A percentile compares a stretch with the other conserved stretches of the same genome.
Conservation (phyloP, 2,329 filamentous ascomycete genomes). For the Graphilbum fragrans region DNA sequence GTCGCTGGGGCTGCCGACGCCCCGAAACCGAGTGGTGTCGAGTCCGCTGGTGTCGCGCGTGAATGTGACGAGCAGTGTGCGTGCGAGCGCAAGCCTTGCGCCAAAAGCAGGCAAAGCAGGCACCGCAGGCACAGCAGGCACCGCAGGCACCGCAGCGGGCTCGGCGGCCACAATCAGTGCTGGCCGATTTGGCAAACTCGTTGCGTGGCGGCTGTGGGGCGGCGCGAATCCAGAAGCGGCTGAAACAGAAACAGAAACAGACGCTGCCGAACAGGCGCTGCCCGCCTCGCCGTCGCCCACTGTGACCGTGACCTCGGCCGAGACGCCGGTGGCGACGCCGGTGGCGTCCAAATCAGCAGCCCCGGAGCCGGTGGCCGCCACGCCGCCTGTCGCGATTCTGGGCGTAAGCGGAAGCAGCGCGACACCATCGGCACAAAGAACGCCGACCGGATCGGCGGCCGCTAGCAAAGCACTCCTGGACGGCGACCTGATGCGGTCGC, state of each 20-base stretch:
- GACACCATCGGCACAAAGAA: too few species aligned
- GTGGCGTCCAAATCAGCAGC: neutral
- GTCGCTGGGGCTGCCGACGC: slow-evolving; percentile 21
- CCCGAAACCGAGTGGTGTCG: neutral
- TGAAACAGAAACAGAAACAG: slow-evolving; percentile 1
- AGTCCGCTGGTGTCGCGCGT: neutral
- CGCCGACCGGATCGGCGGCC: too few species aligned
- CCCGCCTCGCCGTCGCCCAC: too few species aligned
- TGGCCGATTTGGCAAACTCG: neutral
- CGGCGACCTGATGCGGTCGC: slow-evolving; percentile 31
- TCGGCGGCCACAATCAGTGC: neutral
- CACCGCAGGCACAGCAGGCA: neutral
- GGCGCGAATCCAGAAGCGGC: neutral
- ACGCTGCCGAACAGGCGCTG: neutral
- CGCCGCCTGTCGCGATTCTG: slow-evolving; percentile 17
- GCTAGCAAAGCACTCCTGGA: slow-evolving; percentile 13
- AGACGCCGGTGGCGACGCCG: neutral
- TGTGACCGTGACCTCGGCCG: neutral
- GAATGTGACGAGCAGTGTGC: too few species aligned
- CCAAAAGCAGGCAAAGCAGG: neutral
- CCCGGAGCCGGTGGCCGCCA: slow-evolving; percentile 4
- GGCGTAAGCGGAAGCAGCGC: too few species aligned
- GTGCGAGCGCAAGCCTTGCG: neutral
- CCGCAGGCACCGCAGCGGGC: neutral
- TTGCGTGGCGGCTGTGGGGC: neutral